Conservation (phyloP, 805 yeast species). For the Spathaspora arborariae region DNA sequence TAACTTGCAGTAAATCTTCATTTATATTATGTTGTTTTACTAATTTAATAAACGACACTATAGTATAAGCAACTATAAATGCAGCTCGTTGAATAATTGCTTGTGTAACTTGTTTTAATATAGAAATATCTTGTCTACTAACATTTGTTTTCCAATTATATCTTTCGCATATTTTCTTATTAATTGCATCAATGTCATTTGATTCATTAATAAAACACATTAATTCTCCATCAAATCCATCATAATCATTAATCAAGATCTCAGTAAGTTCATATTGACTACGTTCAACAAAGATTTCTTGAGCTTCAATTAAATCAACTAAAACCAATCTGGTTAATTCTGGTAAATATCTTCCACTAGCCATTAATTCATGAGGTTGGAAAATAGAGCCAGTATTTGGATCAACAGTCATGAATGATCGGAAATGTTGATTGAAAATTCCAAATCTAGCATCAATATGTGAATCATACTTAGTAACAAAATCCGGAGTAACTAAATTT, state of each 20-base stretch:
- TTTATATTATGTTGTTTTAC: constrained; percentile 19
- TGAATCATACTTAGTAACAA: constrained; percentile 38
- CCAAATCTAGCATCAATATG: constrained; percentile 27
- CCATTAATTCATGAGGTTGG: constrained; percentile 55
- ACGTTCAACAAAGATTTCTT: constrained; percentile 24
- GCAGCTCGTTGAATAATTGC: constrained; percentile 44
- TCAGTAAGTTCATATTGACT: constrained; percentile 8
- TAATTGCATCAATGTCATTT: constrained; percentile 15
- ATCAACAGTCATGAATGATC: constrained; percentile 26
- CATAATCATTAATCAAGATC: constrained; percentile 17
- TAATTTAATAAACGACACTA: constrained; percentile 35
- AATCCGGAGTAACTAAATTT: constrained; percentile 18
- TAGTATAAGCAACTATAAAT: constrained; percentile 36
- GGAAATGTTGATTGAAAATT: constrained; percentile 10
- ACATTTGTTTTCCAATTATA: constrained; percentile 21
- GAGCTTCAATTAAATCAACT: constrained; percentile 25
- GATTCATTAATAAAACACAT: constrained; percentile 37
- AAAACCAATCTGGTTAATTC: constrained; percentile 47
- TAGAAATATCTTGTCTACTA: constrained; percentile 21
- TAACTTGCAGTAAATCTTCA: constrained; percentile 17
- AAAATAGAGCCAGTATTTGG: constrained; percentile 26
- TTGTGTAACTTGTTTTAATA: constrained; percentile 28
- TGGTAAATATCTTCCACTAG: constrained; percentile 55
- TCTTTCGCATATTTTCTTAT: constrained; percentile 14
- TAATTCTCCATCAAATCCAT: constrained; percentile 38